phyloP scores from a whole-genome alignment of 1,284 basidiomycete species.

The Ceratorhiza oryzae-sativae region DNA sequence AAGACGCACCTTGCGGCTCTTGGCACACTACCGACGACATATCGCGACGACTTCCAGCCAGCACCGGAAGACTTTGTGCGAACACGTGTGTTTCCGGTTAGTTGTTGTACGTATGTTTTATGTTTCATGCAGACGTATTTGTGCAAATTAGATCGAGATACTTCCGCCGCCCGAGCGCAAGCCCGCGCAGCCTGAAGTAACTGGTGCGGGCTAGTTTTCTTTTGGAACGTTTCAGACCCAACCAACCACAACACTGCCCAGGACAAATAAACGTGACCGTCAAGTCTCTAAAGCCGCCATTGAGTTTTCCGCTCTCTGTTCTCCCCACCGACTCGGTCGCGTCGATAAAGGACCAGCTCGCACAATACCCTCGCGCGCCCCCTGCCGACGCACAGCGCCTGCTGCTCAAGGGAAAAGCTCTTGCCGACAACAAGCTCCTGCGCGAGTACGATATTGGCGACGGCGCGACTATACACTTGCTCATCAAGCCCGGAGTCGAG shows the following conservation, averaged over 20 bases:
- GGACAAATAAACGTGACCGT: conserved; percentile 75
- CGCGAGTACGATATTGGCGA: conserved; percentile 85
- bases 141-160: conserved; percentile 58
- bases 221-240: conserved; percentile 25
- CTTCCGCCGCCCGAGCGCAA: conserved; percentile 61
- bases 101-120: conserved; percentile 47
- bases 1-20: conserved; percentile 75
- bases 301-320: conserved; percentile 72
- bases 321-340: conserved; percentile 80
- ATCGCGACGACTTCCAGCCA: conserved; percentile 77
- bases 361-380: conserved; percentile 66
- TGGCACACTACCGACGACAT: conserved; percentile 71
- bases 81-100: conserved; percentile 74
- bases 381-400: conserved; percentile 80
- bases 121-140: neutral
- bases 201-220: conserved; percentile 23
- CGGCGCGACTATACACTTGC: conserved; percentile 81
- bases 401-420: conserved; percentile 89
- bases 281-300: conserved; percentile 89
- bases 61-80: conserved; percentile 73
- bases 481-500: conserved; percentile 77
- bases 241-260: conserved; percentile 39
- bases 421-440: conserved; percentile 83
- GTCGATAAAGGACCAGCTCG: conserved; percentile 75
- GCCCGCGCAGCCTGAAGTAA: conserved; percentile 30